Percentiles rank a stretch among this genome's conserved stretches.
Conservation (phyloP, 2,329 filamentous ascomycete genomes). For the Aplosporella prunicola region DNA sequence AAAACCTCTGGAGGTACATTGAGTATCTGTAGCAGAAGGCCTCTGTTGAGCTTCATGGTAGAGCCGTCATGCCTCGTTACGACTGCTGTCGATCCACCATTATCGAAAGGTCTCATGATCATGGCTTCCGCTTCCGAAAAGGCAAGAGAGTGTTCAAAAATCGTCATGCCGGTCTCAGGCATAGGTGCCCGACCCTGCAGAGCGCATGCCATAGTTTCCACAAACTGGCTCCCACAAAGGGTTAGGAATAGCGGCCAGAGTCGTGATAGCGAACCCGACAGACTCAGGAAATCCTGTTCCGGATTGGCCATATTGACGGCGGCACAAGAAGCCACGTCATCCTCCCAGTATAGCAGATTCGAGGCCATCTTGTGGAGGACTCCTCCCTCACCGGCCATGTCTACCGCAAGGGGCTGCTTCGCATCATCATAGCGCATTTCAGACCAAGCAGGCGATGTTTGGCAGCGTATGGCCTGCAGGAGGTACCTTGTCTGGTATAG, state of each 20-base stretch:
- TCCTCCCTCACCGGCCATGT: conserved; percentile 50
- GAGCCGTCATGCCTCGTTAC: conserved; percentile 36
- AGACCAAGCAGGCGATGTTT: conserved; percentile 52
- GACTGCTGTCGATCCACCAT: conserved; percentile 38
- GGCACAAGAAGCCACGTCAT: conserved; percentile 64
- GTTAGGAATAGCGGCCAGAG: conserved; percentile 68
- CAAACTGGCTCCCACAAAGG: conserved; percentile 65
- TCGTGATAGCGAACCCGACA: conserved; percentile 68
- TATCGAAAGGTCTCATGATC: conserved; percentile 68
- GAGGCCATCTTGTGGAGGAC: conserved; percentile 66
- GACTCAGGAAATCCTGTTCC: conserved; percentile 40
- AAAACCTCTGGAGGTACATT: conserved; percentile 88
- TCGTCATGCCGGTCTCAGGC: conserved; percentile 87
- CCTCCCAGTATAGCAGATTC: conserved; percentile 60
- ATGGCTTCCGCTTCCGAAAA: conserved; percentile 93
- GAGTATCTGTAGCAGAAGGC: conserved; percentile 65
- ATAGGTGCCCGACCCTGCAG: conserved; percentile 72
- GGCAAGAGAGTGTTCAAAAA: conserved; percentile 91
- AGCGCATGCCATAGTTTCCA: conserved; percentile 81
- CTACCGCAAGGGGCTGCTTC: conserved; percentile 33
- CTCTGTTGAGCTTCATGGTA: conserved; percentile 33
- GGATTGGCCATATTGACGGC: conserved; percentile 58
- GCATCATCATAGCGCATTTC: conserved; percentile 38
- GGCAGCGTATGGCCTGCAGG: conserved; percentile 81
- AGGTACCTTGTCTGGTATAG: conserved; percentile 58